Evolutionary conservation across 2,329 filamentous ascomycete species (phyloP), one percentile per base, ranked within the genome.

Genomic region (Coniochaeta ligniaria): DNA sequence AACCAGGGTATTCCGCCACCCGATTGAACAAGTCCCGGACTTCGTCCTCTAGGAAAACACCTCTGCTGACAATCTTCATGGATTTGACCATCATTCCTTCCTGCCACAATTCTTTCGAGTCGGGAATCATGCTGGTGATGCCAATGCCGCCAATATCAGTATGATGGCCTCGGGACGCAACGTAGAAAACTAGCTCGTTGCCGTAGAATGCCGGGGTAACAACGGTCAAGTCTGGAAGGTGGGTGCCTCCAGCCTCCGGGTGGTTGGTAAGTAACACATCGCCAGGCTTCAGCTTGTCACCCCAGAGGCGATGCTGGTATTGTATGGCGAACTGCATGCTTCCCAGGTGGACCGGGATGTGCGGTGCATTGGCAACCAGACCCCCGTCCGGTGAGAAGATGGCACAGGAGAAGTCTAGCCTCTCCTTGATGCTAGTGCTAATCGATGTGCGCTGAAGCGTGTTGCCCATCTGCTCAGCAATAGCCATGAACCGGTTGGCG

Each of bases 391-490:
- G 85, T 79, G 90, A 88, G 68, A 94, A 94, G 0, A 94, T 76
- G 2, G 90, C 90, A 65, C 90, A 94, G 1, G 88, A 91, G 69
- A 92, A 94, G 68, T 94, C 90, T 1, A 93, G 79, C 5, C 90
- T 82, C 70, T 94, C 90, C 67, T 93, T 89, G 72, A 93, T 89
- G 66, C 92, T 92, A 0, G 87, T 90, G 61, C 83, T 88, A n/a
- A 92, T 86, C 66, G 85, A 86, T 0, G 88, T 92, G 74, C 91
- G 91, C 68, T 92, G 88, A 24, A 93, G 73, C 6, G 88, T 87
- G 58, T 87, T 80, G 0, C 90, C 89, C 89, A 92, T 92, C 69
- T 92, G 89, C 72, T 93, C 90, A 0, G 90, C 90, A 63, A 93
- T 90, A 6, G 87, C 85, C 90, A 93, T 93, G 74, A 93, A 45